Base-by-base conservation (phyloP, 2,329 filamentous ascomycete genomes). In the Aureobasidium sp. region DNA sequence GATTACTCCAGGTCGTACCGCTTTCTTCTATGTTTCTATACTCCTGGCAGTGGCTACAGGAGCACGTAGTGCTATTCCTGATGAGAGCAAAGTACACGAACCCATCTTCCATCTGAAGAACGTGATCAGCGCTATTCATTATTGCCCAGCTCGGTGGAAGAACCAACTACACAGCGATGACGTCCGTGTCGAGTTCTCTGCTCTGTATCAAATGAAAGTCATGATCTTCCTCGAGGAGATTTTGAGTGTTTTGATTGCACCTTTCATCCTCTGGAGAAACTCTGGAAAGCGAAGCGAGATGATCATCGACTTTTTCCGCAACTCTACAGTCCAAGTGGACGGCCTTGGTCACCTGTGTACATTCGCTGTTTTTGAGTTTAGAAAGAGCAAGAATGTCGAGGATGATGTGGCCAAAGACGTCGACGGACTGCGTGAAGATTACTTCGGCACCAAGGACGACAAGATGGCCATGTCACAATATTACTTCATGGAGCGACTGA, bases 381-480 rank as follows among this genome's bases (percentile, higher is more conserved):
- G 97, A 78, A 95, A 94, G 76, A 92, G 91, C 29, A 85, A 91
- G 27, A 85, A 85, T 69, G 80, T 81, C 6, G 76, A 77, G 51
- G 76, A 79, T 58, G 79, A 78, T 15, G 79, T 71, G 2, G 71
- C 70, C 13, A 71, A 68, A 67, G 78, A 71, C 79, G 80, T 66
- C 70, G 78, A 72, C 64, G 76, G 74, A n/a, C 87, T 94, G 13
- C 90, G 96, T 15, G 93, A 96, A 67, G 95, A 98, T 71, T 98
- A 98, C 77, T 98, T 96, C 75, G 90, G 93, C 27, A 94, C 94
- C 13, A 98, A 98, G 75, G 95, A 99, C 74, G 93, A 95, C 69
- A 99, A 99, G 81, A 97, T 99, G 93, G 91, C 96, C n/a, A 93
- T 94, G 20, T 98, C 95, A 0, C 96, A 98, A 76, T 95, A 96